Evolutionary conservation across 192 early-diverging fungal genomes (phyloP).

Genomic region (Backusella psychrophila): DNA sequence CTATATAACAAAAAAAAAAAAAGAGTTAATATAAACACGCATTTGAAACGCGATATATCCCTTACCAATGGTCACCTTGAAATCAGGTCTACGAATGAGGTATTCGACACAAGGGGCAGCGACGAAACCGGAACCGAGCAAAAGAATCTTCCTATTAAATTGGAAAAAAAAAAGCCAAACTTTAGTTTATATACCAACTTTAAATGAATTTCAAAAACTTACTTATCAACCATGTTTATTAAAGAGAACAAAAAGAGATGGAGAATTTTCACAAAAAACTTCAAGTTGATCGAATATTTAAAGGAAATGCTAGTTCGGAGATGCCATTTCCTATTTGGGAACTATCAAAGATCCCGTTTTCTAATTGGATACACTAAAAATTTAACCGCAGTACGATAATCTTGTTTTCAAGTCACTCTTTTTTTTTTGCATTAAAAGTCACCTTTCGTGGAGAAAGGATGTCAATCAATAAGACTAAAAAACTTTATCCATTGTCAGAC

Average conservation of each 20-base stretch:
- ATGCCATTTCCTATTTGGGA: conserved; percentile 9
- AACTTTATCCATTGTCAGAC: background rate
- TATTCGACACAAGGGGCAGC: conserved; percentile 94
- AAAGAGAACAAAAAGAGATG: background rate
- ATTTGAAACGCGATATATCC: background rate
- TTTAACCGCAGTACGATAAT: background rate
- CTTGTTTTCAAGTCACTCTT: background rate
- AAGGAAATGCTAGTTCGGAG: background rate
- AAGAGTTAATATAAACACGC: background rate
- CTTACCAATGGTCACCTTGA: conserved; percentile 82
- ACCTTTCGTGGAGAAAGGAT: background rate
- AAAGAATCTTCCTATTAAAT: conserved; percentile 76
- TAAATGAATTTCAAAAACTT: background rate
- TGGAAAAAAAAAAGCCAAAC: too few relatives aligned
- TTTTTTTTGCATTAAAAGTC: conserved; percentile 4
- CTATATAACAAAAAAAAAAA: too few relatives aligned
- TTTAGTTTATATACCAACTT: background rate
- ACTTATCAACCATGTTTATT: conserved; percentile 16
- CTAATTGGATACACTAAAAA: background rate
- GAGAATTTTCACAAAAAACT: background rate
- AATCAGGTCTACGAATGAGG: conserved; percentile 85
- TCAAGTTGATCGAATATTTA: background rate
- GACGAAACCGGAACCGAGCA: conserved; percentile 97
- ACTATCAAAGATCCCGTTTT: conserved; percentile 11
- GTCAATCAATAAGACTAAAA: background rate